A percentile compares a stretch with the other conserved stretches of the same genome.
Evolutionary conservation across 805 yeast genomes (phyloP).

Genomic region (Yarrowia hollandica): DNA sequence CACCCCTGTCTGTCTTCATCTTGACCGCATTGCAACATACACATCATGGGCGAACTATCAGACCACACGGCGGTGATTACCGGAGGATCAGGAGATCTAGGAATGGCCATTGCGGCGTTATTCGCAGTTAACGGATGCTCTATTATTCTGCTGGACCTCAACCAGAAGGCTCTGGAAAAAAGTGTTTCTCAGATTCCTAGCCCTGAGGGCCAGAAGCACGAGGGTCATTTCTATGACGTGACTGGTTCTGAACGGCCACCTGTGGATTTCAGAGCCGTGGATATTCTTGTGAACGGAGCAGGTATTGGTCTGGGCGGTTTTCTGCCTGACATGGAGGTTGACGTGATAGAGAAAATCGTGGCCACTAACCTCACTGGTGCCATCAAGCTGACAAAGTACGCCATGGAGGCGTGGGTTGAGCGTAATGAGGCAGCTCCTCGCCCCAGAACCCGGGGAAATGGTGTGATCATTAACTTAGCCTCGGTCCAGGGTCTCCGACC

Average conservation of each 20-base stretch:
- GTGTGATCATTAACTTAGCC: slow-evolving; percentile 60
- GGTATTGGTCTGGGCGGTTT: slow-evolving; percentile 62
- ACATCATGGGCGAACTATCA: slow-evolving; percentile 10
- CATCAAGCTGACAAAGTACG: slow-evolving; percentile 55
- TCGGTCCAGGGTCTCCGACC: slow-evolving; percentile 58
- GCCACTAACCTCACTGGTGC: slow-evolving; percentile 62
- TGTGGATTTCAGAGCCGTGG: slow-evolving; percentile 33
- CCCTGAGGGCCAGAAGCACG: slow-evolving; percentile 1
- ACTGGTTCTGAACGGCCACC: not conserved
- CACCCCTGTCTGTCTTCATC: not conserved
- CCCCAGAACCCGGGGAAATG: slow-evolving; percentile 17
- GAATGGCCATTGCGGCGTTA: slow-evolving; percentile 53
- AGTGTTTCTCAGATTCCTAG: not conserved
- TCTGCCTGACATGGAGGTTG: slow-evolving; percentile 45
- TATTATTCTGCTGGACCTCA: slow-evolving; percentile 55
- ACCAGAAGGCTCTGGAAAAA: slow-evolving; percentile 42
- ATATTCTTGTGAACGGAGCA: slow-evolving; percentile 55
- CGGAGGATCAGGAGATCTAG: slow-evolving; percentile 73
- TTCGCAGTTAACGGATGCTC: slow-evolving; percentile 55
- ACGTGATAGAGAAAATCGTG: slow-evolving; percentile 51
- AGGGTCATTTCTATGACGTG: slow-evolving; percentile 12
- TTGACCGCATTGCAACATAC: not conserved
- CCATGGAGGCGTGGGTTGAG: slow-evolving; percentile 54
- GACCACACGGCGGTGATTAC: slow-evolving; percentile 45
- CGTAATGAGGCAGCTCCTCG: slow-evolving; percentile 28